A percentile compares a stretch with the other conserved stretches of the same genome.
Conservation (phyloP, 2,329 filamentous ascomycete genomes). For the Pyrenochaeta sp. region DNA sequence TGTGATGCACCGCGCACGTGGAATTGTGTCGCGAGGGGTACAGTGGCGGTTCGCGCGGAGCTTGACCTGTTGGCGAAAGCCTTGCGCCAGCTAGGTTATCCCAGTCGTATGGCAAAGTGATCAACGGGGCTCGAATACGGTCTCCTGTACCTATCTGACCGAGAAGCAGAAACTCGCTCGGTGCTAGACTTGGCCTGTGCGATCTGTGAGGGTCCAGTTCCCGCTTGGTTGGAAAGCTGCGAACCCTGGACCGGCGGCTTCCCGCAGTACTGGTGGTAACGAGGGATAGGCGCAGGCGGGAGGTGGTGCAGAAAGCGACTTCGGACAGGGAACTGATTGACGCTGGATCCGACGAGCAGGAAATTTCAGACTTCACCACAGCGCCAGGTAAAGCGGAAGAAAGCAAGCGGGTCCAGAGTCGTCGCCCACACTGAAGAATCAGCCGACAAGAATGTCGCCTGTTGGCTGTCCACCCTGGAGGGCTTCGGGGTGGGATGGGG, state of each 20-base stretch:
- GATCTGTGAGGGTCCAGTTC: conserved; percentile 30
- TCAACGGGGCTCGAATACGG: conserved; percentile 31
- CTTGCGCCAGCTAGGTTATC: conserved; percentile 22
- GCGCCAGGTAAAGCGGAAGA: conserved; percentile 10
- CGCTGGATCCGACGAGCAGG: conserved; percentile 12
- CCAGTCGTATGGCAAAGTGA: conserved; percentile 31
- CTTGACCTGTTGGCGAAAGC: conserved; percentile 19
- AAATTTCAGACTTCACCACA: conserved; percentile 10
- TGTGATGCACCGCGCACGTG: conserved; percentile 37
- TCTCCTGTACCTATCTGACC: conserved; percentile 16
- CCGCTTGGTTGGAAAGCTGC: conserved; percentile 29
- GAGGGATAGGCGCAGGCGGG: conserved; percentile 20
- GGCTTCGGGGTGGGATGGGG: conserved; percentile 16
- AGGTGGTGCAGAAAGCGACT: conserved; percentile 23
- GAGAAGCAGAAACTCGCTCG: conserved; percentile 21
- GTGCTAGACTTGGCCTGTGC: conserved; percentile 26
- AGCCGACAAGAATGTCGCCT: conserved; percentile 14
- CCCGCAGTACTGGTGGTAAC: conserved; percentile 21
- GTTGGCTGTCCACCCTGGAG: neutral
- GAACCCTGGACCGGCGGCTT: conserved; percentile 29
- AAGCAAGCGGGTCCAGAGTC: conserved; percentile 7
- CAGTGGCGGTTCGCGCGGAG: conserved; percentile 30
- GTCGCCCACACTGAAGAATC: conserved; percentile 11
- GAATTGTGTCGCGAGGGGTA: conserved; percentile 31
- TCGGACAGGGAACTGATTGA: conserved; percentile 16